Percentiles rank a stretch among this genome's conserved stretches.
Evolutionary conservation across 495 filamentous ascomycete species (phyloP).

Genomic region (Penicillium atrosanguineum): DNA sequence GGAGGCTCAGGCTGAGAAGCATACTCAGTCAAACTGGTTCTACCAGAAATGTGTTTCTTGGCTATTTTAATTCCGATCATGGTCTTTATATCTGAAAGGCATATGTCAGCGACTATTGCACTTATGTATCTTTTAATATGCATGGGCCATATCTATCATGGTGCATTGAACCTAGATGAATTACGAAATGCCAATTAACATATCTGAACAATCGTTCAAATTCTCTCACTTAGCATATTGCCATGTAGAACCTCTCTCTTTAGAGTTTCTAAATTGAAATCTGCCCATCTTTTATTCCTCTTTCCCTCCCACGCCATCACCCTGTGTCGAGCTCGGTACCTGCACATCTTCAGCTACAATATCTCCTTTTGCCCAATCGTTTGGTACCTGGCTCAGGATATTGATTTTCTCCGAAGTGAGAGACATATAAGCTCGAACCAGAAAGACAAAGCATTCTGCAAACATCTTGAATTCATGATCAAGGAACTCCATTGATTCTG

Average conservation of each 20-base stretch:
- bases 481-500: not conserved
- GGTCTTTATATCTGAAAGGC: not conserved
- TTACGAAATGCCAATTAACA: not conserved
- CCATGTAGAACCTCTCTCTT: not conserved
- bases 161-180: not conserved
- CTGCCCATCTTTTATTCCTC: too few species aligned
- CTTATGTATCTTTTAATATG: conserved; percentile 36
- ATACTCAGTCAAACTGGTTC: conserved; percentile 45
- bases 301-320: too few species aligned
- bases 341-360: not conserved
- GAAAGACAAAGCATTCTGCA: not conserved
- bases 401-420: not conserved
- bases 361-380: not conserved
- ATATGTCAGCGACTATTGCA: not conserved
- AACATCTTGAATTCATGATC: not conserved
- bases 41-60: conserved; percentile 64
- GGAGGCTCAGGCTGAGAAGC: conserved; percentile 44
- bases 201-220: not conserved
- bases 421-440: not conserved
- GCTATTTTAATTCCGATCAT: conserved; percentile 52
- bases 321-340: too few species aligned
- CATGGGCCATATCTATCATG: conserved; percentile 42
- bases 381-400: not conserved
- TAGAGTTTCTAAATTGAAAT: not conserved
- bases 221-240: not conserved